Conservation (phyloP, 345 rosid species). For the Kandelia obovata region DNA sequence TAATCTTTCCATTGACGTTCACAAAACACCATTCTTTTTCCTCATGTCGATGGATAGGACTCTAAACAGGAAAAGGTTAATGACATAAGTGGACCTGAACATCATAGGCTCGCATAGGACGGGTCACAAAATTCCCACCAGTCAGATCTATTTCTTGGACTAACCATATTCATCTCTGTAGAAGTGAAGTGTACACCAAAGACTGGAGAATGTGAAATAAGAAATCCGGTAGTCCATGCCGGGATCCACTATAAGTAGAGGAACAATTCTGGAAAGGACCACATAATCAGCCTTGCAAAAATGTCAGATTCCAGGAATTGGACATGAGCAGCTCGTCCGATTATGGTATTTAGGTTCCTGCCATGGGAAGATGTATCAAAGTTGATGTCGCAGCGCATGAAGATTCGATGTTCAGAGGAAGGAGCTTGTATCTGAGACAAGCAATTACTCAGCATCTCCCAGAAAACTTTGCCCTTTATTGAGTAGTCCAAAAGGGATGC, state of each 20-base stretch:
- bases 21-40: too few species aligned
- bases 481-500: constrained; percentile 71
- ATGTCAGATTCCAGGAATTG: constrained; percentile 83
- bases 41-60: too few species aligned
- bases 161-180: too few species aligned
- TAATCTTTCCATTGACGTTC: too few species aligned
- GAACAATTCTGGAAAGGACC: constrained; percentile 81
- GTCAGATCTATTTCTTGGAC: too few species aligned
- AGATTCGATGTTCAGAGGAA: constrained; percentile 47
- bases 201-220: neutral
- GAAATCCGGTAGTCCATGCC: neutral
- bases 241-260: constrained; percentile 22
- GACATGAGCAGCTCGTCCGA: constrained; percentile 91
- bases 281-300: constrained; percentile 78
- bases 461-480: constrained; percentile 62
- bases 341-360: constrained; percentile 70
- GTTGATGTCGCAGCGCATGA: constrained; percentile 85
- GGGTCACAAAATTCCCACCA: too few species aligned
- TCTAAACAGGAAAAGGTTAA: too few species aligned
- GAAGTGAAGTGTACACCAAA: neutral
- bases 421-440: constrained; percentile 81
- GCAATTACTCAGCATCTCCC: constrained; percentile 85
- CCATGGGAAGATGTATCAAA: constrained; percentile 68
- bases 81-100: too few species aligned
- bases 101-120: too few species aligned